phyloP scores from a whole-genome alignment of 2,329 filamentous ascomycete genomes.

The Polytolypa hystricis region DNA sequence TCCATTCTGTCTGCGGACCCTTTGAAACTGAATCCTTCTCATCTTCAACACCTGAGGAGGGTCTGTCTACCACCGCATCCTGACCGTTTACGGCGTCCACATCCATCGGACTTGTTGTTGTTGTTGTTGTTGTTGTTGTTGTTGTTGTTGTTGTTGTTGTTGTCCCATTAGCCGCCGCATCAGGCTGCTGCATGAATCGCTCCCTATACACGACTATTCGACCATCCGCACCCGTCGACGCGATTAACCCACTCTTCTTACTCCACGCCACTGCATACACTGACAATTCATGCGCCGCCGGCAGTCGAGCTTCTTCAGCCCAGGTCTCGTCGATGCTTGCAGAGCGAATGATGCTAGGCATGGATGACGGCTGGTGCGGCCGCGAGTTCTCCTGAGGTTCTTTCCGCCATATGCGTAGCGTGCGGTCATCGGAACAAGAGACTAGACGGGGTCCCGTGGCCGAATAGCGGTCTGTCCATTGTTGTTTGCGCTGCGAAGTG shows the following conservation, averaged over 20 bases:
- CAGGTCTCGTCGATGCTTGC: constrained; percentile 66
- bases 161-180: not conserved
- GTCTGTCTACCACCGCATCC: not conserved
- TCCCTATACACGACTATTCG: constrained; percentile 70
- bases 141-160: not conserved
- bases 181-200: constrained; percentile 11
- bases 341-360: constrained; percentile 83
- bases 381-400: constrained; percentile 36
- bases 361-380: constrained; percentile 37
- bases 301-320: constrained; percentile 66
- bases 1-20: constrained; percentile 49
- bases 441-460: constrained; percentile 49
- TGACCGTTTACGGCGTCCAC: not conserved
- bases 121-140: not conserved
- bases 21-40: not conserved
- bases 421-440: constrained; percentile 76
- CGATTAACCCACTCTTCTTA: constrained; percentile 60
- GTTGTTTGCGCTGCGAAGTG: not conserved
- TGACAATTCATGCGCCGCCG: constrained; percentile 63
- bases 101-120: no score
- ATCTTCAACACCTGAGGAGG: not conserved
- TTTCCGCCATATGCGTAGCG: constrained; percentile 67
- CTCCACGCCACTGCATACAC: constrained; percentile 85
- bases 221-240: constrained; percentile 84
- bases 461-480: constrained; percentile 22